Base-by-base conservation (phyloP, 2,329 filamentous ascomycete genomes). In the Fusarium abutilonis region DNA sequence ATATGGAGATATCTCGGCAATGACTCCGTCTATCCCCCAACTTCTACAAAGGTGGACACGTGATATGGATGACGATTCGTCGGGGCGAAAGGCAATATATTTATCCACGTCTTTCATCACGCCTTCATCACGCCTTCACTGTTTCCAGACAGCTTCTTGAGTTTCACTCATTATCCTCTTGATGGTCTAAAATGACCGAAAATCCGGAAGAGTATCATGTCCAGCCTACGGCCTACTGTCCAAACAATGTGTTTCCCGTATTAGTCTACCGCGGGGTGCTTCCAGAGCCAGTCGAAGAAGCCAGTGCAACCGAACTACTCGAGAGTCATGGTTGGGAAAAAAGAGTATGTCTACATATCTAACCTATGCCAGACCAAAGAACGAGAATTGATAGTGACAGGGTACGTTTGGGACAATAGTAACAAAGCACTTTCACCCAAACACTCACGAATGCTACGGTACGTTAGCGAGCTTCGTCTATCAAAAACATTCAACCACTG, bases 371-470 rank as follows among this genome's bases (percentile, higher is more conserved):
- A 28, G 6, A 17, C 4, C 9, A n/a, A 9, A 28, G 23, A 19
- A 26, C 8, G 19, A 29, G 5, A 19, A 23, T 14, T 52, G 17
- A 52, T 14, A 15, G 9, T 6, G 17, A 9, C 7, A 53, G 51
- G 51, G 51, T 21, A 49, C 38, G 19, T 54, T 26, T 28, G 51
- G 51, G 13, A 48, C 51, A 6, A 54, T 49, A 11, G 31, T 34
- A 4, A 21, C n/a, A 4, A 54, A 54, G 51, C 51, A 54, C 31
- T 54, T 49, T 26, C 51, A 54, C 29, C 51, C 51, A 10, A 54
- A 54, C 15, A 49, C 44, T 4, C 51, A 54, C 26, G 51, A 54
- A 36, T 54, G 51, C 36, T 54, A 54, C 23, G 51, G 44, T 42
- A 54, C 11, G 51, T 35, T 1, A 14, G 13, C 15, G 9, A 38